phyloP scores from a whole-genome alignment of 768 basidiomycete genomes.

The Cyclocybe cylindracea region DNA sequence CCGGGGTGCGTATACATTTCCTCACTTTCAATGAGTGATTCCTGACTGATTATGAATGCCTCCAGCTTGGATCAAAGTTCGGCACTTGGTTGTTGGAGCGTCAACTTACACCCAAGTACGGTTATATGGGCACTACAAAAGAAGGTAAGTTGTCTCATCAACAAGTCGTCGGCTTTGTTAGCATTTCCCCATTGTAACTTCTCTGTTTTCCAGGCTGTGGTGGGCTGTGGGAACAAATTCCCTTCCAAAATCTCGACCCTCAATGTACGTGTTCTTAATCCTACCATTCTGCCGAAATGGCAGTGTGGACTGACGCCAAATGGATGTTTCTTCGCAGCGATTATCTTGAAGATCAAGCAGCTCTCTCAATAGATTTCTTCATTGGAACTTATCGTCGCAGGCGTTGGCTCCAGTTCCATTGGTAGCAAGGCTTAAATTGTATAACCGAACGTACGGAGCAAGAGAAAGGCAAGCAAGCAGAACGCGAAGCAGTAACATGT shows the following conservation, averaged over 20 bases:
- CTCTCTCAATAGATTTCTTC: constrained; percentile 33
- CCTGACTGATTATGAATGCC: constrained; percentile 1
- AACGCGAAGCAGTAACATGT: constrained; percentile 6
- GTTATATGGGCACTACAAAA: constrained; percentile 78
- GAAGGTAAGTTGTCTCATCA: constrained; percentile 46
- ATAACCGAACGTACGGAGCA: neutral
- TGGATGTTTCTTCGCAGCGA: constrained; percentile 37
- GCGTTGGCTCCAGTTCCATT: neutral
- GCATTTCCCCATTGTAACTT: constrained; percentile 8
- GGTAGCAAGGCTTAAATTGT: neutral
- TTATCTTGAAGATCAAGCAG: constrained; percentile 49
- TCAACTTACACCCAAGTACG: constrained; percentile 75
- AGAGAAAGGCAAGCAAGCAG: constrained; percentile 3
- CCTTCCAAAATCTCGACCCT: constrained; percentile 78
- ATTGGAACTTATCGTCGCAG: too few relatives aligned
- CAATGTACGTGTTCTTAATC: constrained; percentile 51
- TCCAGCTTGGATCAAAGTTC: constrained; percentile 74
- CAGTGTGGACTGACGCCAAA: constrained; percentile 11
- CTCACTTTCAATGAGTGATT: neutral
- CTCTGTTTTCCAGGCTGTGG: constrained; percentile 41
- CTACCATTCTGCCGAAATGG: constrained; percentile 2
- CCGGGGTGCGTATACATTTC: constrained; percentile 49
- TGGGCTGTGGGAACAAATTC: constrained; percentile 85
- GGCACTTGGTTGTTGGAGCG: constrained; percentile 89
- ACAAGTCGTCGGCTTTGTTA: neutral